These are phyloP conservation scores for Arthrobotrys iridis DNA, from an alignment of 2,329 filamentous ascomycete genomes.

Conservation along the genomic window DNA sequence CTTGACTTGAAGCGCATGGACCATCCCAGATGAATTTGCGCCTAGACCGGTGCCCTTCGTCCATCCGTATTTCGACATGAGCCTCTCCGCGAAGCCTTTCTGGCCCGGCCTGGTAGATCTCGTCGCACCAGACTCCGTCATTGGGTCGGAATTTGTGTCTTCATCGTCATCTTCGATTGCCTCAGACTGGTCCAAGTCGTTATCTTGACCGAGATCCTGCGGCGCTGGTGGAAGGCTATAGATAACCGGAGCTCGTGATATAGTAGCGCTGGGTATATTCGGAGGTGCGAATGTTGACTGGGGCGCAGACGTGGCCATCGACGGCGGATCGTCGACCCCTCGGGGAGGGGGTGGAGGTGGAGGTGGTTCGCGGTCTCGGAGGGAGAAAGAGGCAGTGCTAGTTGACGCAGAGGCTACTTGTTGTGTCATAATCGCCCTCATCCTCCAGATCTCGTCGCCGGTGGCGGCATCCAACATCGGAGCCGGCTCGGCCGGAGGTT, in stretches of 20 bases:
- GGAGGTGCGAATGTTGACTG: neutral
- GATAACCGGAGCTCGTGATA: slow-evolving; percentile 80
- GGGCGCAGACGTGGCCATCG: neutral
- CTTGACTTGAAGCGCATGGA: slow-evolving; percentile 82
- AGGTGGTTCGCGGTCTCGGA: slow-evolving; percentile 5
- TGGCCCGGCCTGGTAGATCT: slow-evolving; percentile 79
- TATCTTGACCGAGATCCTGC: slow-evolving; percentile 17
- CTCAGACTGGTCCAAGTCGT: slow-evolving; percentile 46
- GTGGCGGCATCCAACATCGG: slow-evolving; percentile 59
- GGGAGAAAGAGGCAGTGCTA: slow-evolving; percentile 60
- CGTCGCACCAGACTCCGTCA: slow-evolving; percentile 57
- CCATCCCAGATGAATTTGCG: slow-evolving; percentile 81
- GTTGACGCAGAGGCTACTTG: slow-evolving; percentile 66
- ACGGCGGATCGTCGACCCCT: neutral
- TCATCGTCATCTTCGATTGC: slow-evolving; percentile 58
- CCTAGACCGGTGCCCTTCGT: slow-evolving; percentile 87
- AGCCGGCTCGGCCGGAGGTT: slow-evolving; percentile 62
- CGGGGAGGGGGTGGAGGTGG: neutral
- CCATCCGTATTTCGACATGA: slow-evolving; percentile 96
- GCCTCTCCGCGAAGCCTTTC: slow-evolving; percentile 82
- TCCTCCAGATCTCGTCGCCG: slow-evolving; percentile 63
- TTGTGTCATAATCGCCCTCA: slow-evolving; percentile 77
- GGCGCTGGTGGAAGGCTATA: slow-evolving; percentile 68
- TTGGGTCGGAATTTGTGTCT: neutral
- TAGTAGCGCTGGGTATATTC: slow-evolving; percentile 67